Percentiles rank a stretch among this genome's conserved stretches.
Evolutionary conservation across 2,329 filamentous ascomycete genomes (phyloP).

Genomic region (Dryadomyces quercus-mongolicae): DNA sequence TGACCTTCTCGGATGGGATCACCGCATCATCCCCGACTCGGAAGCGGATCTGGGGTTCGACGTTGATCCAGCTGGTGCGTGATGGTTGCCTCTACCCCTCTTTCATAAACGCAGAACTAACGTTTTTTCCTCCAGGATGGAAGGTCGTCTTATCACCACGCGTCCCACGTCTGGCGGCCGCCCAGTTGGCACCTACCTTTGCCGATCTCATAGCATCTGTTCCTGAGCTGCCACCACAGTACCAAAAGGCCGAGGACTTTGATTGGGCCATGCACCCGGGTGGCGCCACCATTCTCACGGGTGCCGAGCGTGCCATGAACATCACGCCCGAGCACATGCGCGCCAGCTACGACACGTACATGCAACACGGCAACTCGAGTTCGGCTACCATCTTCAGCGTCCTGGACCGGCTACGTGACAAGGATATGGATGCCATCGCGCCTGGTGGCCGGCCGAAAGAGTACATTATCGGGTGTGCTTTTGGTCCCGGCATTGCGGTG

Average conservation of each 20-base stretch:
- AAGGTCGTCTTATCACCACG: constrained; percentile 52
- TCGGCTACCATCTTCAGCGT: constrained; percentile 60
- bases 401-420: constrained; percentile 44
- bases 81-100: background rate
- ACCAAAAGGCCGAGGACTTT: constrained; percentile 41
- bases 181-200: constrained; percentile 41
- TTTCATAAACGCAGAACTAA: background rate
- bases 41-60: constrained; percentile 54
- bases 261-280: constrained; percentile 67
- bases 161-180: constrained; percentile 44
- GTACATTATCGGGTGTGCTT: constrained; percentile 54
- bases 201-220: constrained; percentile 37
- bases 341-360: constrained; percentile 58
- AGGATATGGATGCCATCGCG: constrained; percentile 46
- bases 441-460: constrained; percentile 37
- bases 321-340: constrained; percentile 53
- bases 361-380: constrained; percentile 55
- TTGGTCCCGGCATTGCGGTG: constrained; percentile 56
- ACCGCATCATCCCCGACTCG: constrained; percentile 48
- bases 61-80: constrained; percentile 45
- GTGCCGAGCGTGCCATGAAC: constrained; percentile 44
- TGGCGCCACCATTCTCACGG: constrained; percentile 52
- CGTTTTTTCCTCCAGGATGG: constrained; percentile 33
- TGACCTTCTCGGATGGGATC: constrained; percentile 53
- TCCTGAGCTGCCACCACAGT: constrained; percentile 27